Conservation (phyloP, 2,329 filamentous ascomycete genomes). For the Dactylonectria macrodidyma region DNA sequence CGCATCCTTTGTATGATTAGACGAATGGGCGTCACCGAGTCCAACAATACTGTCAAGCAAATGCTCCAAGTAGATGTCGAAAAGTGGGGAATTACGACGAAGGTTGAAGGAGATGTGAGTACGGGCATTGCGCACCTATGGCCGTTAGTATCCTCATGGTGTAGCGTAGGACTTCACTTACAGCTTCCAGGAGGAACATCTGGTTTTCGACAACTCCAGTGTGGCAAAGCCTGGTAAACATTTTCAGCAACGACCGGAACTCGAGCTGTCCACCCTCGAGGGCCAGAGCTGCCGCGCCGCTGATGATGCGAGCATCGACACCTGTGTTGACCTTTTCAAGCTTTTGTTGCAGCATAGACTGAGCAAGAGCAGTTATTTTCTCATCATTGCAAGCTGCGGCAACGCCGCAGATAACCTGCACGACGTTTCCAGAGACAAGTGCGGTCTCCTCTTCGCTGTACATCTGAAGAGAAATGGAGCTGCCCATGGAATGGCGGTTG, state of each 20-base stretch:
- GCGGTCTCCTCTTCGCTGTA: constrained; percentile 85
- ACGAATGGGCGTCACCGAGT: constrained; percentile 87
- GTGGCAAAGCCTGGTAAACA: constrained; percentile 83
- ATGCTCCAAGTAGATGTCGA: constrained; percentile 86
- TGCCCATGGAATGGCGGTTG: constrained; percentile 75
- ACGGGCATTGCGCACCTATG: constrained; percentile 81
- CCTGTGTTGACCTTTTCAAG: constrained; percentile 84
- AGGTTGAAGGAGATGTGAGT: constrained; percentile 82
- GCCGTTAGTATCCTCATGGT: constrained; percentile 37
- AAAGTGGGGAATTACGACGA: constrained; percentile 79
- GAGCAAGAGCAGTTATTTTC: constrained; percentile 92
- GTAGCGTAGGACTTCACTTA: constrained; percentile 58
- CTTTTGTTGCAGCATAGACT: constrained; percentile 98
- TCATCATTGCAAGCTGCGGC: constrained; percentile 85
- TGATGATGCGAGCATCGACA: constrained; percentile 89
- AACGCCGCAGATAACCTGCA: constrained; percentile 95
- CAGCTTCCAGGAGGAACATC: constrained; percentile 77
- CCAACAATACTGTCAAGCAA: constrained; percentile 90
- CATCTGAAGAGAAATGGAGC: constrained; percentile 83
- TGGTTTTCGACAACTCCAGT: constrained; percentile 81
- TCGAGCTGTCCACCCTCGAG: constrained; percentile 84
- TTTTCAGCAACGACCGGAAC: constrained; percentile 87
- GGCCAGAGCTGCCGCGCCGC: constrained; percentile 84
- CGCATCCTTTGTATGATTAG: constrained; percentile 79
- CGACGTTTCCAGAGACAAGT: constrained; percentile 86